Evolutionary conservation across 495 filamentous ascomycete species (phyloP), one percentile per base, ranked within the genome.

Genomic region (Trichoderma asperelloides): DNA sequence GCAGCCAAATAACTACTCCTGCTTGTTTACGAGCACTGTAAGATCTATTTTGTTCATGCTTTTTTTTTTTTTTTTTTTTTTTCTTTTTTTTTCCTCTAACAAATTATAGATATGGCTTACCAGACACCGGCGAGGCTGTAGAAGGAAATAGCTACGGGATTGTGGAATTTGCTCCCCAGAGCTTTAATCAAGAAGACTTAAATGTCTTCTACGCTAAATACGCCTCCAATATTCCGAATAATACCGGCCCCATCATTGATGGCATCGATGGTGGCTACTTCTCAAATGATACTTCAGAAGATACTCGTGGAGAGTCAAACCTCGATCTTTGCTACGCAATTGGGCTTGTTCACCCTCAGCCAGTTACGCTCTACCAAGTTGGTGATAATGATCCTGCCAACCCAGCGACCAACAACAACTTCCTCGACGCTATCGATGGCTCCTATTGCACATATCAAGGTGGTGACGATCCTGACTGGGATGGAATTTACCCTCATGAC

Each of bases 371-470:
- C 12, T 80, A 77, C 70, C 77, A 79, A 68, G 69, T 72, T n/a
- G 77, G 75, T 45, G 68, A 69, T 30, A 49, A 30, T 12, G 73
- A 78, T 64, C 41, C 70, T 16, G 70, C 71, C 49, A 69, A 76
- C 41, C 66, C 67, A 30, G 71, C 71, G 16, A 70, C 69, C 12
- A 74, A 80, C 69, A 79, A 80, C 76, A 80, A 76, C 62, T 81
- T 82, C 73, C 77, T 82, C 2, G 79, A 82, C 68, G 79, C 76
- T 2, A 71, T 76, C 49, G 79, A 81, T 40, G 74, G 49, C 8
- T 25, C n/a, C n/a, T 55, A n/a, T 25, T 55, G 49, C 49, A 72
- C 74, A 0, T 78, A 73, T 62, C 72, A 73, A 55, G 77, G 77
- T 37, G 78, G 79, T 8, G 76, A 80, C 66, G 70, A 76, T 57